Conservation (phyloP, 306 rosid species). For the Argentina anserina region DNA sequence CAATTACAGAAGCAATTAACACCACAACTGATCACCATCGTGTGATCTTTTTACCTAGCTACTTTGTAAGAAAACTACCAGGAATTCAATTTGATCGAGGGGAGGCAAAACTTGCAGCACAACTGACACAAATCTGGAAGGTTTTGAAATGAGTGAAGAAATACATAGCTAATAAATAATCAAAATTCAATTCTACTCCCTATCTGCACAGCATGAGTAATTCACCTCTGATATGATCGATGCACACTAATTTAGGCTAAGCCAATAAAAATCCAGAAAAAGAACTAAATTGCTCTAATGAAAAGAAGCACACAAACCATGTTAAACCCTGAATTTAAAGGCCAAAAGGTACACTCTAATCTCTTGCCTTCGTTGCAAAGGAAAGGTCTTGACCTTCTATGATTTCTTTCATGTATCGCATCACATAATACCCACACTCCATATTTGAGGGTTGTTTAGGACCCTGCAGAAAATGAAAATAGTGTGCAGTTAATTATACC, state of each 20-base stretch:
- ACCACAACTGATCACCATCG: neutral
- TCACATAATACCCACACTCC: conserved; percentile 18
- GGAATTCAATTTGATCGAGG: neutral
- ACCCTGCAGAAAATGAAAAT: neutral
- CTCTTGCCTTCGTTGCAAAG: conserved; percentile 1
- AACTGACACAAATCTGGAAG: neutral
- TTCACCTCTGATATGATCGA: neutral
- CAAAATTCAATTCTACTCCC: neutral
- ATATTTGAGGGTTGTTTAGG: conserved; percentile 17
- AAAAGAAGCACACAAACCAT: neutral
- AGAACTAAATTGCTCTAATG: neutral
- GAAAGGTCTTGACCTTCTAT: conserved; percentile 7
- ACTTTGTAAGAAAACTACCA: neutral
- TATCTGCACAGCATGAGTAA: neutral
- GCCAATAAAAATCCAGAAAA: neutral
- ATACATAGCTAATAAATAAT: neutral
- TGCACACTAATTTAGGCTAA: neutral
- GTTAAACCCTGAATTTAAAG: neutral
- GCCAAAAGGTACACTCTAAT: neutral
- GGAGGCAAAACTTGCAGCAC: neutral
- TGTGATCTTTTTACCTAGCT: neutral
- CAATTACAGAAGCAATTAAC: neutral
- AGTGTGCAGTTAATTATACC: neutral
- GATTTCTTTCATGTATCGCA: conserved; percentile 20
- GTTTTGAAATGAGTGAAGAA: neutral